phyloP scores from a whole-genome alignment of 2,329 filamentous ascomycete genomes.

The Aspergillus unguis region DNA sequence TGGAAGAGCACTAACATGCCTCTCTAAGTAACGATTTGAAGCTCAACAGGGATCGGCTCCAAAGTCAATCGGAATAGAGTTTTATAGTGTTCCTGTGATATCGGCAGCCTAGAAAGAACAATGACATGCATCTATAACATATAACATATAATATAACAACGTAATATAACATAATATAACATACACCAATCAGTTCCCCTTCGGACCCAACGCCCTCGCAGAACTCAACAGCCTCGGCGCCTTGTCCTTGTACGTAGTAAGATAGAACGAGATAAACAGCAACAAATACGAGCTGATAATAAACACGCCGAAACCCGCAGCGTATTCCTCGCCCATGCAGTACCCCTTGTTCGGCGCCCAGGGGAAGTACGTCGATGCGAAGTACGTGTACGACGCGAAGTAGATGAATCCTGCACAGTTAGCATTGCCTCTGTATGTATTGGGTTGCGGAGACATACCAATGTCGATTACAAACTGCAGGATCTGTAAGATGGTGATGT shows the following conservation, averaged over 20 bases:
- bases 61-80: too few relatives aligned
- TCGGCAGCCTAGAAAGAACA: too few relatives aligned
- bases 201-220: background rate
- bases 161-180: background rate
- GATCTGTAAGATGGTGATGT: slow-evolving; percentile 97
- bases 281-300: slow-evolving; percentile 93
- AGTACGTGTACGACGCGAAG: slow-evolving; percentile 98
- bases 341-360: slow-evolving; percentile 78
- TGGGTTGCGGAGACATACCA: too few relatives aligned
- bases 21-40: too few relatives aligned
- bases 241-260: slow-evolving; percentile 74
- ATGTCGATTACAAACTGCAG: slow-evolving; percentile 96
- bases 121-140: too few relatives aligned
- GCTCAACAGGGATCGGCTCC: too few relatives aligned
- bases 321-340: slow-evolving; percentile 95
- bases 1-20: too few relatives aligned
- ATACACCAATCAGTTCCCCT: background rate
- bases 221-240: slow-evolving; percentile 1
- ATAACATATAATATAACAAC: too few relatives aligned
- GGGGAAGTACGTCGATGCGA: slow-evolving; percentile 83
- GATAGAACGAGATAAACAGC: slow-evolving; percentile 98
- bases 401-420: slow-evolving; percentile 78
- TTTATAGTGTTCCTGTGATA: too few relatives aligned
- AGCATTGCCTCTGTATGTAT: too few relatives aligned
- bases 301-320: slow-evolving; percentile 84